Base-by-base conservation (phyloP, 148 eudicot species). In the Diospyros lotus region DNA sequence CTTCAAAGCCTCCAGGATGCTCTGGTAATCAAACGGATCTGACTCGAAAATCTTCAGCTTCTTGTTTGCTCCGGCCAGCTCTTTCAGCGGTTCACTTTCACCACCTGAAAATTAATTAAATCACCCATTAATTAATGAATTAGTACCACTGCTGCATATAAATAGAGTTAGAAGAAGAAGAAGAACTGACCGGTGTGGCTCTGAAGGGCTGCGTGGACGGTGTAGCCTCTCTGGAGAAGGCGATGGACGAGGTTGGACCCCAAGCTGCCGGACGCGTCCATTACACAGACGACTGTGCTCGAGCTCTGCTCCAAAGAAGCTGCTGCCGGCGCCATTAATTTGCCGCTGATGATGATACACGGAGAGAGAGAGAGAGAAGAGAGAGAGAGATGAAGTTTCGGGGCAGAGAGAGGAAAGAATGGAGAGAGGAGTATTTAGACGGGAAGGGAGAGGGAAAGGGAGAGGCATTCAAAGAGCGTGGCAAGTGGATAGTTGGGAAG, bases 11-110 rank as follows among this genome's bases (percentile, higher is more conserved):
- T 87, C 91, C 59, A 87, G 43, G 46, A 94, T 87, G 80, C 90
- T 94, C 9, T 91, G 90, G 74, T 91, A 94, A 82, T 94, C 95
- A 79, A 91, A 89, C 0, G 89, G 78, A 78, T 94, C 98, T 0
- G 79, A 79, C 1, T 82, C 54, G 61, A 88, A 94, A 6, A 88
- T 79, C 79, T 84, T 88, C 83, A 94, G 69, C 42, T 77, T 88
- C 76, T 79, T 81, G 45, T 42, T 76, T 10, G 74, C 75, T 45
- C 15, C 28, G 56, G 40, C 18, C 45, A 64, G 15, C 4, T 17
- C 52, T 2, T 48, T n/a, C 40, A 68, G 39, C 13, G 66, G 13
- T 43, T 69, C 28, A 77, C 73, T n/a, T 38, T 73, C 78, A 73
- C 72, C 86, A 73, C 72, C 86, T 83, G 78, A 13, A 58, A 66